phyloP scores from a whole-genome alignment of 345 rosid genomes.

The Rhodomyrtus tomentosa region DNA sequence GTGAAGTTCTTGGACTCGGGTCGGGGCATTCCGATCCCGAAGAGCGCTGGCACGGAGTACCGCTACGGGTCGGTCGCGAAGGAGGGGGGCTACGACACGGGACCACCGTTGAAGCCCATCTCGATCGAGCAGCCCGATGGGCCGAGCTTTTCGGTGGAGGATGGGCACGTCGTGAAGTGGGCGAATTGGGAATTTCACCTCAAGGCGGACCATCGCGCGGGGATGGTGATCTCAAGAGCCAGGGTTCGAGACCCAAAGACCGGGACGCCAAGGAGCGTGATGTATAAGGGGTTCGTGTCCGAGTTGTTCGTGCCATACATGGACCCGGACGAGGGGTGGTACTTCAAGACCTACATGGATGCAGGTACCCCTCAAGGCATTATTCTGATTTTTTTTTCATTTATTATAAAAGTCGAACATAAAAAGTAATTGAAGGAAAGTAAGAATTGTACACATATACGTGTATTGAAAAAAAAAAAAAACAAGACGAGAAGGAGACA shows the following conservation, averaged over 20 bases:
- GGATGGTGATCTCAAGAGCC: constrained; percentile 50
- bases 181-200: constrained; percentile 85
- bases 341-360: constrained; percentile 84
- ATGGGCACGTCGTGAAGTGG: constrained; percentile 61
- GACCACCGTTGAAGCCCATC: constrained; percentile 33
- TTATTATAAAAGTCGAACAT: neutral
- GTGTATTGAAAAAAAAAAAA: too few species aligned
- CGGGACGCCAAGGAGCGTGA: constrained; percentile 51
- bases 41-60: constrained; percentile 61
- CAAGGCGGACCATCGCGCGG: constrained; percentile 74
- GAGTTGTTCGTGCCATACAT: constrained; percentile 87
- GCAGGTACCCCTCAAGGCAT: constrained; percentile 1
- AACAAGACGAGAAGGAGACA: too few species aligned
- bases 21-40: constrained; percentile 55
- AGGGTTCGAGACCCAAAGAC: constrained; percentile 50
- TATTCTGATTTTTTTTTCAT: neutral
- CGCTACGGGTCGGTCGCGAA: constrained; percentile 13
- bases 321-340: constrained; percentile 88
- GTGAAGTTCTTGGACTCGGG: constrained; percentile 56
- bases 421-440: neutral
- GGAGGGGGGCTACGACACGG: neutral
- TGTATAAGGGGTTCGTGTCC: constrained; percentile 68
- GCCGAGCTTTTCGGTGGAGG: constrained; percentile 20
- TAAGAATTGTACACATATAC: too few species aligned
- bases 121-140: constrained; percentile 75